phyloP scores from a whole-genome alignment of 805 yeast genomes.

The Teunomyces funiuensis region DNA sequence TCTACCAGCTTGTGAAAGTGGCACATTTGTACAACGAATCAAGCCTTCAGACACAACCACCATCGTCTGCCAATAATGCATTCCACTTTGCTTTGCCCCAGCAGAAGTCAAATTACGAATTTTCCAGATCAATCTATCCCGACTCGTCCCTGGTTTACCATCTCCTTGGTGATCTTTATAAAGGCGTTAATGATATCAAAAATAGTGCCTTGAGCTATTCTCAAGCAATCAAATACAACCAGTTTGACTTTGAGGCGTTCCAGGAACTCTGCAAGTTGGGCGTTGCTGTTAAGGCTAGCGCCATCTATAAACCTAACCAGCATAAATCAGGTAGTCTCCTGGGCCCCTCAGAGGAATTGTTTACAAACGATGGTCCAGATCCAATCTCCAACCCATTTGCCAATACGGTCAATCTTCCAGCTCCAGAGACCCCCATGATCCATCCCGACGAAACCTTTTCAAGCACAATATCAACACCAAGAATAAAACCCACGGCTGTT shows the following conservation, averaged over 20 bases:
- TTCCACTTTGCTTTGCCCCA: constrained; percentile 19
- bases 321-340: not conserved
- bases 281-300: constrained; percentile 60
- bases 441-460: constrained; percentile 24
- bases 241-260: constrained; percentile 84
- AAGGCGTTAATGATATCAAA: constrained; percentile 55
- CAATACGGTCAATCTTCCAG: constrained; percentile 21
- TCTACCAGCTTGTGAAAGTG: constrained; percentile 40
- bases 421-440: constrained; percentile 13
- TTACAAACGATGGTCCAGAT: constrained; percentile 4
- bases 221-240: constrained; percentile 69
- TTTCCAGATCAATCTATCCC: constrained; percentile 46
- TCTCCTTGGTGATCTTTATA: constrained; percentile 68
- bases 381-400: constrained; percentile 31
- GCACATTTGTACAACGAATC: constrained; percentile 31
- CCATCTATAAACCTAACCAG: constrained; percentile 42
- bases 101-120: constrained; percentile 38
- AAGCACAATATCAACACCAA: constrained; percentile 31
- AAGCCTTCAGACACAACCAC: constrained; percentile 5
- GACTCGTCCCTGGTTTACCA: constrained; percentile 69
- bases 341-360: not conserved
- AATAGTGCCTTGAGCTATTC: constrained; percentile 68
- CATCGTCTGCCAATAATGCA: not conserved
- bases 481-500: constrained; percentile 20
- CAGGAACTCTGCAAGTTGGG: constrained; percentile 73